Evolutionary conservation across 345 rosid species (phyloP), one percentile per base, ranked within the genome.

Genomic region (Murraya koenigii): DNA sequence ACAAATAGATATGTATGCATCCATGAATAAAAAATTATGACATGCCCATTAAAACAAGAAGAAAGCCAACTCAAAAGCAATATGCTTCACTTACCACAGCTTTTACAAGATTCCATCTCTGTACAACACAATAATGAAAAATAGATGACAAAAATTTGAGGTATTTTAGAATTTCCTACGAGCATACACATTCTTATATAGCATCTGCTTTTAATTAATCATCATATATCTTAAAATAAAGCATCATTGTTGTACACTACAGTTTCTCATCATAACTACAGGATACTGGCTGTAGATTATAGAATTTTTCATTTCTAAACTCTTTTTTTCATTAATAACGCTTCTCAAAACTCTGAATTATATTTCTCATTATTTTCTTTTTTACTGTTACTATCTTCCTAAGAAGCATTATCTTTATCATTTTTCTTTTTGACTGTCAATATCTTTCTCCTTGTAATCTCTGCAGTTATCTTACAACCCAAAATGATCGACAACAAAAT

Each of bases 1-100:
- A 44, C 17, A 32, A 75, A 75, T 28, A 26, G 38, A 44, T 22
- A 33, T 0, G 15, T 6, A 54, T 13, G 8, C 58, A 36, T 76
- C 25, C 59, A 19, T 19, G 19, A 22, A 56, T n/a, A n/a, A 55
- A 55, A 19, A 6, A 23, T 58, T 58, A 22, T 58, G 28, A 55
- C 8, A 55, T 74, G 70, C 54, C 47, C 72, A 72, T 59, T 15
- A 76, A 82, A 71, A 22, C 49, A 68, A 59, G 44, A 8, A 35
- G 33, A n/a, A 54, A 47, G 32, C 71, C 7, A 67, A 33, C 38
- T 23, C 6, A 71, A 71, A 33, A 26, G 39, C 7, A 52, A 70
- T 30, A 28, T 28, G 6, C 61, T 54, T 52, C 61, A 44, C 66
- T 72, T 71, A 33, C 23, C 76, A 64, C 44, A 62, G 74, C 54